Conservation (phyloP, 1,284 basidiomycete genomes). For the Apiotrichum akiyoshidainum region DNA sequence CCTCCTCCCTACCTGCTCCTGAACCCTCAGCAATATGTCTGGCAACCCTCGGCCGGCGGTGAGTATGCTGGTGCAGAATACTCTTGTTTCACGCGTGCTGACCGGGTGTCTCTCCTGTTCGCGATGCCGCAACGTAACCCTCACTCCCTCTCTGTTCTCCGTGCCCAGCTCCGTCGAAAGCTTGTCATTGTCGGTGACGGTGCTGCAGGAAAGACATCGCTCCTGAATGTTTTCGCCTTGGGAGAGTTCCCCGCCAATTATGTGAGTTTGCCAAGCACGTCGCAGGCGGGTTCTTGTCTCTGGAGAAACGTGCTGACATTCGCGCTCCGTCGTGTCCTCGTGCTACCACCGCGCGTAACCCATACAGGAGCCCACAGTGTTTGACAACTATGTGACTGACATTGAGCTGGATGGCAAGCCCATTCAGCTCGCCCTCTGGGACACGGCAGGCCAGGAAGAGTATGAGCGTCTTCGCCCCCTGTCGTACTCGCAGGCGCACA, state of each 20-base stretch:
- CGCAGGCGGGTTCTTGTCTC: not conserved
- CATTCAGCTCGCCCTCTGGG: slow-evolving; percentile 52
- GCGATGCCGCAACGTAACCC: not conserved
- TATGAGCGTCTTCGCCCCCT: slow-evolving; percentile 93
- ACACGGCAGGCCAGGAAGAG: slow-evolving; percentile 97
- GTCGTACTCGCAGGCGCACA: slow-evolving; percentile 96
- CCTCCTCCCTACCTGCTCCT: no score
- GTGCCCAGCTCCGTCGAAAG: slow-evolving; percentile 41
- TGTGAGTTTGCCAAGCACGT: slow-evolving; percentile 49
- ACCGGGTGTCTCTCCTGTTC: not conserved
- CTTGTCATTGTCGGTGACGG: slow-evolving; percentile 86
- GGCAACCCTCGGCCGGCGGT: no score
- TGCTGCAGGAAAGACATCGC: slow-evolving; percentile 58
- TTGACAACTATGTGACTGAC: slow-evolving; percentile 98
- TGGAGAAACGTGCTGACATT: not conserved
- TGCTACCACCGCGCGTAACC: not conserved
- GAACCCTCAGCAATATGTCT: no score
- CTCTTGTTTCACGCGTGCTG: no score
- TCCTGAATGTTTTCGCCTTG: slow-evolving; percentile 66
- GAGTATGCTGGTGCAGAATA: no score
- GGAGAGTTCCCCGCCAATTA: slow-evolving; percentile 98
- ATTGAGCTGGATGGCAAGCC: slow-evolving; percentile 95
- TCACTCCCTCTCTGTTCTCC: not conserved
- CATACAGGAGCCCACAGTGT: slow-evolving; percentile 64
- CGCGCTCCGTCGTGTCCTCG: not conserved